Conservation (phyloP, 208 protist genomes). For the Trypanosoma rangeli region DNA sequence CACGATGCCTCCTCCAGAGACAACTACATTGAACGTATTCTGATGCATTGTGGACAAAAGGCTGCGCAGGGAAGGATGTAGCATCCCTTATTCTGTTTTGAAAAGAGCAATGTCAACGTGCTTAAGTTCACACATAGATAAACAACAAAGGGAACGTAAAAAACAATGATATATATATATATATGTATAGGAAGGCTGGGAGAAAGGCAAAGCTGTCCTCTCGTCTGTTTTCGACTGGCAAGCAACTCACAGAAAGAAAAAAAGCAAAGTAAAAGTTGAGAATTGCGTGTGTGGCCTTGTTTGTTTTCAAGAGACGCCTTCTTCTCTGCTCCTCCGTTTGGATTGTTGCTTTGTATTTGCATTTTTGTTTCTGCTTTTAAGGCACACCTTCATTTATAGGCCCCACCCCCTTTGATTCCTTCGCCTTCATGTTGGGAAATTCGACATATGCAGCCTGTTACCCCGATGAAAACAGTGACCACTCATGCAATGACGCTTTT, state of each 20-base stretch:
- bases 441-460: not conserved
- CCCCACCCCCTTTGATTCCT: not conserved
- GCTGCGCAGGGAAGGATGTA: conserved; percentile 14
- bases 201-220: not conserved
- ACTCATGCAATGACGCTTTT: not conserved
- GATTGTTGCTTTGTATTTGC: not conserved
- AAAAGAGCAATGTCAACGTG: not conserved
- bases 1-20: conserved; percentile 81
- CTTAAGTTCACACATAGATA: not conserved
- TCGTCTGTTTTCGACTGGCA: not conserved
- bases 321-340: not conserved
- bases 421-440: not conserved
- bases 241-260: not conserved
- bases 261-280: not conserved
- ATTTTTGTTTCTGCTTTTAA: not conserved
- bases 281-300: not conserved
- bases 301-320: not conserved
- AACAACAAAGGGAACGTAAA: not conserved
- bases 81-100: conserved; percentile 17
- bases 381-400: too few relatives aligned
- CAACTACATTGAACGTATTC: conserved; percentile 49
- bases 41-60: not conserved
- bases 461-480: not conserved
- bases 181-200: not conserved
- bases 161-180: not conserved